Evolutionary conservation across 2,329 filamentous ascomycete species (phyloP), one percentile per base, ranked within the genome.

Genomic region (Lojkania enalia): DNA sequence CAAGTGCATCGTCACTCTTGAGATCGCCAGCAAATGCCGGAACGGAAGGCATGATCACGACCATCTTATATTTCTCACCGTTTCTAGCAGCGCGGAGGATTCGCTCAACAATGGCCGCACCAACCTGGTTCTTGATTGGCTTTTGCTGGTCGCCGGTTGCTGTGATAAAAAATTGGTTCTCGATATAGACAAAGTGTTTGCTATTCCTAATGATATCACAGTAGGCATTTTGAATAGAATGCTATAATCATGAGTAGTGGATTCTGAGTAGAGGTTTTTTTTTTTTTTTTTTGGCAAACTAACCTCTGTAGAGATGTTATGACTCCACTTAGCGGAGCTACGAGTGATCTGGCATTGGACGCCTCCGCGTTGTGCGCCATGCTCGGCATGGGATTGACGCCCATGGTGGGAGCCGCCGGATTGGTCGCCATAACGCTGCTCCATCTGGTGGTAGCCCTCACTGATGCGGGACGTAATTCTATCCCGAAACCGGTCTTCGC

Each of bases 101-200:
- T 25, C 89, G 82, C 53, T 90, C 84, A 5, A 90, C 88, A 39
- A 95, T 87, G 20, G 87, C 87, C 4, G 82, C 83, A 35, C 88
- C 88, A 48, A 95, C 86, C 66, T 85, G 83, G 71, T 95, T 94
- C 59, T 78, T 79, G 35, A 95, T 82, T 0, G 88, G 87, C 49
- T 78, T 78, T 64, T 90, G 87, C 44, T 83, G 73, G 42, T 87
- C 78, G n/a, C 61, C 77, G 1, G 87, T 91, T 2, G 88, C 87
- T 0, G 88, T 94, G 70, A 94, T 94, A 76, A 94, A 94, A 74
- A 94, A 94, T 76, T 89, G 84, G 60, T 91, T 90, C 66, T 91
- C 87, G 25, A 91, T 90, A 67, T 90, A 91, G 46, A 91, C 71
- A 60, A 86, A 90, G 63, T 90, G 83, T 60, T 83, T 74, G 14